Evolutionary conservation across 176 grass and related monocot species (phyloP).

Genomic region (Oryza coarctata): DNA sequence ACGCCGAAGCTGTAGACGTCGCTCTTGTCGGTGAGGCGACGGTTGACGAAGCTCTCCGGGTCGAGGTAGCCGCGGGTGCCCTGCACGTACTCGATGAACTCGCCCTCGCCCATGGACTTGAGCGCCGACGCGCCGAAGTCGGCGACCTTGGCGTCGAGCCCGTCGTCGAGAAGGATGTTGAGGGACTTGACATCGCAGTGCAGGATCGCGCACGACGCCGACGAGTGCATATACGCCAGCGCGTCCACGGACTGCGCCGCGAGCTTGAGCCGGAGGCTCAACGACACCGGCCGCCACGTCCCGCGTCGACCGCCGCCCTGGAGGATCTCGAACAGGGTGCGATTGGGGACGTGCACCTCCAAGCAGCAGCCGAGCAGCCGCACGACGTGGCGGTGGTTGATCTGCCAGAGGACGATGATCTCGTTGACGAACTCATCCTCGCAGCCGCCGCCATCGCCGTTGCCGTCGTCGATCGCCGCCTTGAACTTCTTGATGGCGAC

Average conservation of each 20-base stretch:
- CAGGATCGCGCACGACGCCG: background rate
- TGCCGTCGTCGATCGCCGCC: background rate
- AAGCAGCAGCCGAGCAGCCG: constrained; percentile 36
- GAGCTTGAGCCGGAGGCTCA: constrained; percentile 17
- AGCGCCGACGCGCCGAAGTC: constrained; percentile 55
- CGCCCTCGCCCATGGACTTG: constrained; percentile 26
- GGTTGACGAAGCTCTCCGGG: constrained; percentile 56
- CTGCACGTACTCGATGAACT: constrained; percentile 49
- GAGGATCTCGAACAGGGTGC: constrained; percentile 23
- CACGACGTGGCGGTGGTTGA: constrained; percentile 39
- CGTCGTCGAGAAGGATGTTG: constrained; percentile 33
- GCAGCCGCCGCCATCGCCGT: background rate
- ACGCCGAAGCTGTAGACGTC: constrained; percentile 60
- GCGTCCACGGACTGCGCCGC: constrained; percentile 3
- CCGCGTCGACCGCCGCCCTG: background rate
- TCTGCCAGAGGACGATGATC: constrained; percentile 38
- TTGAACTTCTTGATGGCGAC: constrained; percentile 29
- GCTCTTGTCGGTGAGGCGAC: constrained; percentile 60
- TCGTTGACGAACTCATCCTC: constrained; percentile 31
- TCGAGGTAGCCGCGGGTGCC: constrained; percentile 56
- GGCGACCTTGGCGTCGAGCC: constrained; percentile 31
- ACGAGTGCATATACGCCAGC: constrained; percentile 31
- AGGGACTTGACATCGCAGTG: constrained; percentile 34
- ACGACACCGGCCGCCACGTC: background rate
- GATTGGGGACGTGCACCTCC: constrained; percentile 21